Evolutionary conservation across 495 filamentous ascomycete species (phyloP), one percentile per base, ranked within the genome.

Genomic region (Friedmanniomyces simplex): DNA sequence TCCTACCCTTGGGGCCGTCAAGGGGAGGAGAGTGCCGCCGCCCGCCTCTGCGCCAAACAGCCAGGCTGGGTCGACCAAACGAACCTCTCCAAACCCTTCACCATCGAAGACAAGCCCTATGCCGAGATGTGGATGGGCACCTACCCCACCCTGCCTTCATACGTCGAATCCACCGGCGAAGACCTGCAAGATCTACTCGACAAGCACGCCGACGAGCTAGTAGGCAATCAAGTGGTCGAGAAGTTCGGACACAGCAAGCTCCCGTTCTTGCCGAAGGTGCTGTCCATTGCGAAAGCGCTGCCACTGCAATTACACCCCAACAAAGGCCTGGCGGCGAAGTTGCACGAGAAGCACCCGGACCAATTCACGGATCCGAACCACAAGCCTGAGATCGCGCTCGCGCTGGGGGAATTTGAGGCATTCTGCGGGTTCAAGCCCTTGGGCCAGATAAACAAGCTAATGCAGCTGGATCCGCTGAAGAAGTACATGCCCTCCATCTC

Each of bases 381-480:
- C 70, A 91, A 91, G 68, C 87, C 87, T 1, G 87, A 93, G 65
- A 91, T 91, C 32, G 86, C 86, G 4, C 73, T 93, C 14, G 84
- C 86, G 0, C 70, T 91, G 0, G 77, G 79, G n/a, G 78, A 82
- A 18, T 91, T 91, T 64, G 86, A 91, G 67, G 81, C 87, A 0
- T 91, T 91, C 63, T 81, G 80, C 16, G 86, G 86, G 47, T 91
- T 80, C 72, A 89, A 88, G 59, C 82, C 85, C 0, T 69, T 86
- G 3, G 58, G 61, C 2, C 74, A 84, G 20, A 84, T 93, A 43
- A 61, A 79, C 39, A 62, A 71, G 1, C 73, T 90, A 2, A 80
- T 91, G 66, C 61, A 71, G 21, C 71, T 85, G 1, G 72, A 76
- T 20, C 74, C 77, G 0, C 67, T 84, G 7, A 66, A 79, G 20